Percentiles rank a stretch among this genome's conserved stretches.
Evolutionary conservation across 2,329 filamentous ascomycete species (phyloP).

Genomic region (Xylariaceae sp.): DNA sequence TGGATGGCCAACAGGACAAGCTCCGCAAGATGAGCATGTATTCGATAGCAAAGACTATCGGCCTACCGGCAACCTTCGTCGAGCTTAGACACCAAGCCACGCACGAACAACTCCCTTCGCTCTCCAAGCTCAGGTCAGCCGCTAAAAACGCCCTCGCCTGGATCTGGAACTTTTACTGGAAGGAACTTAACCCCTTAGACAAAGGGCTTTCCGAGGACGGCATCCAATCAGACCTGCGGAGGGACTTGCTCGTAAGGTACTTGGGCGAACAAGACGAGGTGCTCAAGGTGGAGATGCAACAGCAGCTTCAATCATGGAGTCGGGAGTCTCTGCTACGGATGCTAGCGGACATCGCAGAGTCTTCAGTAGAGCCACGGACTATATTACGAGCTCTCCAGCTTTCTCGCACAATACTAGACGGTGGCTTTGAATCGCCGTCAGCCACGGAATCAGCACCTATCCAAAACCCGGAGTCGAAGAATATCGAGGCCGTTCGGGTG

Average conservation of each 20-base stretch:
- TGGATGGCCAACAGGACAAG: slow-evolving; percentile 68
- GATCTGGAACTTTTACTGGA: slow-evolving; percentile 91
- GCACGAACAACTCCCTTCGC: slow-evolving; percentile 77
- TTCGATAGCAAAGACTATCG: slow-evolving; percentile 62
- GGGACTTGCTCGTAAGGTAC: slow-evolving; percentile 38
- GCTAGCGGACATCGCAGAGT: slow-evolving; percentile 39
- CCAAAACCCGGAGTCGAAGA: slow-evolving; percentile 6
- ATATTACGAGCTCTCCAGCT: slow-evolving; percentile 45
- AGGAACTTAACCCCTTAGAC: slow-evolving; percentile 37
- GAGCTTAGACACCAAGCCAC: slow-evolving; percentile 87
- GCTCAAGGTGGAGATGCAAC: slow-evolving; percentile 23
- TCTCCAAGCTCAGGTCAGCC: slow-evolving; percentile 67
- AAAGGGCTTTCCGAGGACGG: slow-evolving; percentile 4
- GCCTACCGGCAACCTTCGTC: slow-evolving; percentile 73
- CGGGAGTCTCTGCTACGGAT: slow-evolving; percentile 36
- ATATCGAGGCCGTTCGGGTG: slow-evolving; percentile 25
- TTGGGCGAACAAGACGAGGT: slow-evolving; percentile 31
- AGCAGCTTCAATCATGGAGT: slow-evolving; percentile 37
- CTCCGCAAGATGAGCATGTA: slow-evolving; percentile 69
- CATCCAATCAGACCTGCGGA: slow-evolving; percentile 26
- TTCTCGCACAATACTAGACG: slow-evolving; percentile 39
- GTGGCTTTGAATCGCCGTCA: slow-evolving; percentile 15
- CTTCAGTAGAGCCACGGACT: slow-evolving; percentile 41
- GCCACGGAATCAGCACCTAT: not conserved
- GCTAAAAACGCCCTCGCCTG: slow-evolving; percentile 68